Base-by-base conservation (phyloP, 2,329 filamentous ascomycete genomes). In the Colletotrichum sp. region DNA sequence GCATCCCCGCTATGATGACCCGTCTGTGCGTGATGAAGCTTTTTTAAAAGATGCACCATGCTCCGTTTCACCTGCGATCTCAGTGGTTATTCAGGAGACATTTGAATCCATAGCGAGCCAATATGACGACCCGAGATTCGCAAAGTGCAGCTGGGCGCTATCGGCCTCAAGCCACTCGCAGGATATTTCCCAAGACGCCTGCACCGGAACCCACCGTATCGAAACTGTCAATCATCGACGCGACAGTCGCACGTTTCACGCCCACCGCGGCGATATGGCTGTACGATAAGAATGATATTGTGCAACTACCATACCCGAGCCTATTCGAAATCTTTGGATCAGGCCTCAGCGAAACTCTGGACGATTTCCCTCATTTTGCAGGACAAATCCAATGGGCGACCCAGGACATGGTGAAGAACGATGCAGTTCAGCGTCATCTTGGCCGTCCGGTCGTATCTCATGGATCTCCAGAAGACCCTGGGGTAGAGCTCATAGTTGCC, bases 201-300 rank as follows among this genome's bases (percentile, higher is more conserved):
- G 62, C 64, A 3, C 11, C 36, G 3, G 36, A 22, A 15, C 59
- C 64, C 13, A 39, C 34, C 27, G 25, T 64, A 5, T 61, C 74
- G 3, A 69, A 69, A 25, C 79, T 88, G 0, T 88, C 86, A 6
- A 86, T 88, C 30, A 78, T 86, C 16, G 88, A 89, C 80, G 85
- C 85, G 3, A 85, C 85, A 1, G 84, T 85, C 12, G 84, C 85
- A 4, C 80, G 85, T 6, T 89, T 88, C 75, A 70, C 83, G 3
- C 77, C 83, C 6, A 85, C 85, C 9, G 84, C 82, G 25, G 87
- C 86, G 5, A 83, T 88, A 22, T 89, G 87, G 87, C 83, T 88
- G 9, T 89, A 82, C 72, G 81, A 87, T 39, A 79, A 82, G 59
- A 80, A 80, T 22, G 77, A 76, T 25, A 6, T 34, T 57, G 12